Conservation (phyloP, 768 basidiomycete genomes). For the Boletus rubroflammeus region DNA sequence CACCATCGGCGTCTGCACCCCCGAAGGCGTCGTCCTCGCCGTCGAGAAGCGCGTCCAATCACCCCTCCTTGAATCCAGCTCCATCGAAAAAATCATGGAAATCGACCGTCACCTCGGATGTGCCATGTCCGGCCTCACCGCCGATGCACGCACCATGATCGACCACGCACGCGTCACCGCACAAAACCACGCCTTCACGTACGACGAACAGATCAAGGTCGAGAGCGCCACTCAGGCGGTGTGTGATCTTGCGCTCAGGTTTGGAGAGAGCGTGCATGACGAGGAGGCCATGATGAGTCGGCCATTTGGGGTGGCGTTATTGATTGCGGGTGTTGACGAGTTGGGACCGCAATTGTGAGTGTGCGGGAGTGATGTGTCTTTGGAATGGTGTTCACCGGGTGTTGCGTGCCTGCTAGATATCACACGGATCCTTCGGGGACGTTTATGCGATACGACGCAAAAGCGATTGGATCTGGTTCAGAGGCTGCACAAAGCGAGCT, state of each 20-base stretch:
- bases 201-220: constrained; percentile 94
- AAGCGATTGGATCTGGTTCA: constrained; percentile 97
- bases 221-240: constrained; percentile 98
- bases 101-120: constrained; percentile 96
- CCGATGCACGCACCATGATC: constrained; percentile 98
- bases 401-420: constrained; percentile 50
- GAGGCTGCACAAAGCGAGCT: constrained; percentile 97
- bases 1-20: constrained; percentile 91
- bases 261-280: constrained; percentile 98
- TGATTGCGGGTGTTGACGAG: constrained; percentile 98
- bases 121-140: constrained; percentile 96
- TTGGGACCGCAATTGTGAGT: constrained; percentile 91
- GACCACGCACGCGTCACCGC: constrained; percentile 98
- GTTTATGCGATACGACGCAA: constrained; percentile 94
- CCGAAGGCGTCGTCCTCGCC: constrained; percentile 86
- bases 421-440: constrained; percentile 99
- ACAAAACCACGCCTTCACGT: constrained; percentile 94
- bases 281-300: constrained; percentile 99
- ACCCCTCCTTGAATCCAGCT: constrained; percentile 88
- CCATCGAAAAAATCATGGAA: constrained; percentile 99
- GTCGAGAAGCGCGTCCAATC: constrained; percentile 99
- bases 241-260: constrained; percentile 93
- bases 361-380: neutral
- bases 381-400: constrained; percentile 2
- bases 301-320: constrained; percentile 95